These are phyloP conservation scores for Passiflora organensis DNA, from an alignment of 345 rosid species.

Conservation along the genomic window DNA sequence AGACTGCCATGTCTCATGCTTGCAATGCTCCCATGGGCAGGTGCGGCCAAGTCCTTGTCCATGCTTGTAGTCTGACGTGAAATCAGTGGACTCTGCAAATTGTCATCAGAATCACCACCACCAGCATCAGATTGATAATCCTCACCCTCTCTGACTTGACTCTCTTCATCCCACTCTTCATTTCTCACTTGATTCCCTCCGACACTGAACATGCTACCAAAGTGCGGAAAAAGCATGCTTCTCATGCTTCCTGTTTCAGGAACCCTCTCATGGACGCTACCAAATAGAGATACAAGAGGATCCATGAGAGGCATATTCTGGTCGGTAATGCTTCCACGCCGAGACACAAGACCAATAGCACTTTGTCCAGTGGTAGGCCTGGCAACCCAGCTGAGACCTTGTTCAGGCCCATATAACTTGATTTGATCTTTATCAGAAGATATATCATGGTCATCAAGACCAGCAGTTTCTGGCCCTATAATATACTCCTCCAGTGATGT, in stretches of 20 bases:
- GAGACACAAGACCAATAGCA: slow-evolving; percentile 50
- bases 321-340: slow-evolving; percentile 60
- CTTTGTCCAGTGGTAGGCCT: slow-evolving; percentile 79
- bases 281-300: slow-evolving; percentile 86
- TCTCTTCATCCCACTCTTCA: slow-evolving; percentile 91
- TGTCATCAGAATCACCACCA: slow-evolving; percentile 60
- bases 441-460: slow-evolving; percentile 50
- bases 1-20: slow-evolving; percentile 59
- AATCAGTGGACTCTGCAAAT: slow-evolving; percentile 80
- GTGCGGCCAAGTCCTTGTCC: slow-evolving; percentile 58
- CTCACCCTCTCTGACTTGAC: slow-evolving; percentile 60
- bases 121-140: slow-evolving; percentile 67
- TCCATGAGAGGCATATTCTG: slow-evolving; percentile 53
- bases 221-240: slow-evolving; percentile 84
- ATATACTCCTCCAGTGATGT: slow-evolving; percentile 84
- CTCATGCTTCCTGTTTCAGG: slow-evolving; percentile 82
- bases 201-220: slow-evolving; percentile 95
- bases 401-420: slow-evolving; percentile 85
- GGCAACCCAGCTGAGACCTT: slow-evolving; percentile 77
- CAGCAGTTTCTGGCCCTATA: slow-evolving; percentile 63
- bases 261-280: slow-evolving; percentile 79
- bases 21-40: slow-evolving; percentile 46
- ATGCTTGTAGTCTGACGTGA: slow-evolving; percentile 79
- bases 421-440: slow-evolving; percentile 66
- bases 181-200: slow-evolving; percentile 68